Conservation (phyloP, 805 yeast genomes). For the Zygosaccharomyces bailii region DNA sequence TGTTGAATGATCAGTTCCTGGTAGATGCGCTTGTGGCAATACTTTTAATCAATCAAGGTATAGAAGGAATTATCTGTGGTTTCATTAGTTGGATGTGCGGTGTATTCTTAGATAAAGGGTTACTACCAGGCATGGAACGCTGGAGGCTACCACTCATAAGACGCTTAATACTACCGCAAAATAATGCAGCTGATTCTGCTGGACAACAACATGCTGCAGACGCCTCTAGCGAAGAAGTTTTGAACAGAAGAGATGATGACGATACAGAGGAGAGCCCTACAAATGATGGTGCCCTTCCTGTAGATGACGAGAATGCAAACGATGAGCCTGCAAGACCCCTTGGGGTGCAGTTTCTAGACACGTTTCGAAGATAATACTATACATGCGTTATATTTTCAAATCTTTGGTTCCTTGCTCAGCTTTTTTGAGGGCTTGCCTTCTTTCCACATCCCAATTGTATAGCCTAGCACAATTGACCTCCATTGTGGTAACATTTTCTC, state of each 20-base stretch:
- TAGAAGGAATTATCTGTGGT: conserved; percentile 39
- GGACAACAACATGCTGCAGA: conserved; percentile 11
- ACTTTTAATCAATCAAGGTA: conserved; percentile 44
- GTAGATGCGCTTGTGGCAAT: conserved; percentile 33
- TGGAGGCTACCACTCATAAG: conserved; percentile 35
- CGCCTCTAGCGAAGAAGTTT: conserved; percentile 29
- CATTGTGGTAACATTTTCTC: conserved; percentile 94
- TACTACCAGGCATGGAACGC: conserved; percentile 42
- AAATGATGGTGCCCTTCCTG: conserved; percentile 14
- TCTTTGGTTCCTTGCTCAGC: conserved; percentile 42
- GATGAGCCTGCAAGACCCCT: conserved; percentile 62
- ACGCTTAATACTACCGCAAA: conserved; percentile 8
- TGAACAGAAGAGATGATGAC: conserved; percentile 27
- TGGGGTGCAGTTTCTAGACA: conserved; percentile 57
- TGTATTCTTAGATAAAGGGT: conserved; percentile 40
- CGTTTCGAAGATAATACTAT: conserved; percentile 45
- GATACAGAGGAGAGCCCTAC: conserved; percentile 17
- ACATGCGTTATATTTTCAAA: conserved; percentile 23
- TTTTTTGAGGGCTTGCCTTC: conserved; percentile 51
- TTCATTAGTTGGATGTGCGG: conserved; percentile 45
- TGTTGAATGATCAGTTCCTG: conserved; percentile 36
- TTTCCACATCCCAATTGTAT: conserved; percentile 83
- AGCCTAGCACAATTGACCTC: conserved; percentile 95
- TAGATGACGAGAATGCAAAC: conserved; percentile 40
- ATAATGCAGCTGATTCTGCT: conserved; percentile 17